Base-by-base conservation (phyloP, 805 yeast species). In the Crinitomyces ghanaensis region DNA sequence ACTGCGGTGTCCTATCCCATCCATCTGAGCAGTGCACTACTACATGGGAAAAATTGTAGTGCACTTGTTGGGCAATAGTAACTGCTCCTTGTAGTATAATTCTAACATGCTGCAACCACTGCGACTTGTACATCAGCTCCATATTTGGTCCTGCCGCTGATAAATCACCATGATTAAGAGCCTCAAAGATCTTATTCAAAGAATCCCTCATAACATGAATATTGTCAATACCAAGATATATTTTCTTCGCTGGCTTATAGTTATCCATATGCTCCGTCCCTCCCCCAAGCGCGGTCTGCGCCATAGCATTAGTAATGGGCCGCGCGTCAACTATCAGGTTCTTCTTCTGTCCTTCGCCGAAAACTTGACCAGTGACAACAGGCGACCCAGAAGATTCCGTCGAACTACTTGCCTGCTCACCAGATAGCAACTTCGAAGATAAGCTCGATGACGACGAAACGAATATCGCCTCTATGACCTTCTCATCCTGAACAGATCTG, bases 231-330 rank as follows among this genome's bases (percentile, higher is more conserved):
- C 93, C 93, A 40, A 91, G 64, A 48, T 82, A 91, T 13, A 81
- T 66, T 50, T 84, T 77, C 40, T 70, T 63, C 19, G 78, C 77
- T 20, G 66, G 66, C 32, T 74, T 68, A 57, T 91, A 88, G 50
- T 84, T 73, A 37, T 88, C 96, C 66, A 85, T 81, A 43, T 72
- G 78, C 51, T 91, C 98, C 0, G 95, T 79, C 1, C 98, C 98
- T n/a, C 96, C 98, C 8, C 98, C 98, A 11, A 91, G 59, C 0
- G 97, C 97, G 29, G 83, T 82, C 48, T 91, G 97, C 0, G 95
- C 97, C 71, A 85, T 71, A 5, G 97, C 97, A 55, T 91, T 91
- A 0, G 96, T 79, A 17, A 85, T 55, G 1, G 98, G 98, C 36
- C 98, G 64, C 15, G 93, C 80, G 59, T 91, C 98, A 4, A 84